Percentiles rank a stretch among this genome's conserved stretches.
Conservation (phyloP, 345 rosid species). For the Clarkia xantiana region DNA sequence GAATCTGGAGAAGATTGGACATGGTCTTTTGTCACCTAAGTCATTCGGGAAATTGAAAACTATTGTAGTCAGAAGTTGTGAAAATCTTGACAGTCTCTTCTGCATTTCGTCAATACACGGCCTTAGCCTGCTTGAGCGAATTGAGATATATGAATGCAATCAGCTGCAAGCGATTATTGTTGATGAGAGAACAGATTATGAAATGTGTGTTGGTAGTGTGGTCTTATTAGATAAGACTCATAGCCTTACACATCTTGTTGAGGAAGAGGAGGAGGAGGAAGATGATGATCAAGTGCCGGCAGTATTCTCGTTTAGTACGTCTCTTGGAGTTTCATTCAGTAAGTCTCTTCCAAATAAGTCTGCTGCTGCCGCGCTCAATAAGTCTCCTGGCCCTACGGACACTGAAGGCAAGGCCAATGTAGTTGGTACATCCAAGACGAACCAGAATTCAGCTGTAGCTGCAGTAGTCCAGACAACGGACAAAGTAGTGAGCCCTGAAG, state of each 20-base stretch:
- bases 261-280: too few species aligned
- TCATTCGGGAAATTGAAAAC: slow-evolving; percentile 10
- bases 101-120: slow-evolving; percentile 4
- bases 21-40: background rate
- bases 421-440: too few species aligned
- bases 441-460: background rate
- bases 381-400: too few species aligned
- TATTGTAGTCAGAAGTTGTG: slow-evolving; percentile 4
- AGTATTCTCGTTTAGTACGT: too few species aligned
- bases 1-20: slow-evolving; percentile 8
- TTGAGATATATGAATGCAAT: slow-evolving; percentile 8
- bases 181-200: background rate
- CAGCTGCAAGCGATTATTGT: slow-evolving; percentile 8
- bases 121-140: slow-evolving; percentile 10
- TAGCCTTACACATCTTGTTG: too few species aligned
- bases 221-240: too few species aligned
- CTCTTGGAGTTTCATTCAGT: too few species aligned
- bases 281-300: too few species aligned
- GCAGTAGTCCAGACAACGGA: background rate
- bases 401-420: too few species aligned
- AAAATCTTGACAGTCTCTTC: slow-evolving; percentile 6
- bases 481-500: background rate
- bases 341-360: too few species aligned
- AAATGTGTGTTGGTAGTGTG: too few species aligned
- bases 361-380: too few species aligned